A percentile compares a stretch with the other conserved stretches of the same genome.
Conservation (phyloP, 176 grass and related monocot species). For the Otatea glauca region DNA sequence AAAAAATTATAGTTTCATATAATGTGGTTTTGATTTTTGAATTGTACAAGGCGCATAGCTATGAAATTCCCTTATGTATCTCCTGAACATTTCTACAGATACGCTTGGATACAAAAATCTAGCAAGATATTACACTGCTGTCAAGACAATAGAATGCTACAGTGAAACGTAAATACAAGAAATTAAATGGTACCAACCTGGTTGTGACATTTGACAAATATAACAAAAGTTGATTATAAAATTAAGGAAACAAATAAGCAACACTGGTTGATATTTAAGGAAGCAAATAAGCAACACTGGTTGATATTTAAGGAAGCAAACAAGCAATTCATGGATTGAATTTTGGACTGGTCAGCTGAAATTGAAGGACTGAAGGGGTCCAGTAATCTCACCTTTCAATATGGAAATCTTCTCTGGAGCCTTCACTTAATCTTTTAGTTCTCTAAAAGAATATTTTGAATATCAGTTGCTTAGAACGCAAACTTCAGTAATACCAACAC, state of each 20-base stretch:
- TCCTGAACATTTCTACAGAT: background rate
- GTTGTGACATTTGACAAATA: conserved; percentile 22
- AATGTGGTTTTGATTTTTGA: background rate
- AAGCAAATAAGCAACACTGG: conserved; percentile 1
- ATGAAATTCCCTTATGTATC: background rate
- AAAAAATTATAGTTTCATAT: background rate
- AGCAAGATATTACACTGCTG: background rate
- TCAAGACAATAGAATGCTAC: background rate
- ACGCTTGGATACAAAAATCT: background rate
- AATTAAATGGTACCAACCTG: conserved; percentile 15
- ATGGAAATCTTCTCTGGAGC: conserved; percentile 21
- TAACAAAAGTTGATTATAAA: conserved; percentile 7
- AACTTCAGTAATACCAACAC: conserved; percentile 30
- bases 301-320: conserved; percentile 18
- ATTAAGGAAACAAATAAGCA: background rate
- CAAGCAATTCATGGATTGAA: background rate
- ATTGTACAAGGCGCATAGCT: background rate
- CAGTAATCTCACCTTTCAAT: conserved; percentile 2
- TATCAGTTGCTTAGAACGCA: conserved; percentile 46
- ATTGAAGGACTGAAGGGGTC: conserved; percentile 21
- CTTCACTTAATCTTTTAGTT: conserved; percentile 21
- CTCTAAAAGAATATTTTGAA: background rate
- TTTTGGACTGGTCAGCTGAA: background rate
- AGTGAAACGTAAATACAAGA: conserved; percentile 25
- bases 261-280: background rate